Evolutionary conservation across 768 basidiomycete genomes (phyloP).

Genomic region (Tylopilus subfusipes): DNA sequence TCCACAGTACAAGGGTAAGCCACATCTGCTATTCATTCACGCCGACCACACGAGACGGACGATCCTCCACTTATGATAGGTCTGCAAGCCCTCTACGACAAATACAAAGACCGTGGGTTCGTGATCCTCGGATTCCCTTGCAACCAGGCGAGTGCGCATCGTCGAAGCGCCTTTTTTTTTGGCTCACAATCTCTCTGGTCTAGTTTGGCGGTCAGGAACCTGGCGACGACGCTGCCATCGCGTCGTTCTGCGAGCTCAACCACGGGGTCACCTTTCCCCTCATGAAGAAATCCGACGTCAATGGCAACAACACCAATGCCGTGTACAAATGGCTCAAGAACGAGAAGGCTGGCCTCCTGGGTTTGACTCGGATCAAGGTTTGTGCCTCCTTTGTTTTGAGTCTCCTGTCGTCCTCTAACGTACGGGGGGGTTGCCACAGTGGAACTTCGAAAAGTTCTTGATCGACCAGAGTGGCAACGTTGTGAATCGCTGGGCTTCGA

Average conservation of each 20-base stretch:
- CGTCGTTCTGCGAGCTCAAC: slow-evolving; percentile 72
- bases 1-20: slow-evolving; percentile 69
- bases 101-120: slow-evolving; percentile 73
- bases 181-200: background rate
- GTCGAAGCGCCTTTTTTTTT: background rate
- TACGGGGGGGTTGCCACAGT: slow-evolving; percentile 37
- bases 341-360: slow-evolving; percentile 70
- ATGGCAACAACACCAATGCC: slow-evolving; percentile 79
- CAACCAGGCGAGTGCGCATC: slow-evolving; percentile 57
- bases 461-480: slow-evolving; percentile 75
- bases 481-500: slow-evolving; percentile 72
- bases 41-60: background rate
- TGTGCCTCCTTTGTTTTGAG: slow-evolving; percentile 3
- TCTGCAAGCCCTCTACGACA: slow-evolving; percentile 76
- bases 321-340: slow-evolving; percentile 84
- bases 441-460: slow-evolving; percentile 93
- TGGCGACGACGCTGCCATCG: slow-evolving; percentile 70
- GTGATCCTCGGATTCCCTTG: slow-evolving; percentile 89
- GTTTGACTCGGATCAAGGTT: slow-evolving; percentile 73
- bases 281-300: slow-evolving; percentile 92
- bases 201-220: slow-evolving; percentile 89
- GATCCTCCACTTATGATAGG: slow-evolving; percentile 38
- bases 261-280: slow-evolving; percentile 89
- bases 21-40: background rate
- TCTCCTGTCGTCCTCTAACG: background rate